phyloP scores from a whole-genome alignment of 139 green algal genomes.

The Coelastrella sp. region DNA sequence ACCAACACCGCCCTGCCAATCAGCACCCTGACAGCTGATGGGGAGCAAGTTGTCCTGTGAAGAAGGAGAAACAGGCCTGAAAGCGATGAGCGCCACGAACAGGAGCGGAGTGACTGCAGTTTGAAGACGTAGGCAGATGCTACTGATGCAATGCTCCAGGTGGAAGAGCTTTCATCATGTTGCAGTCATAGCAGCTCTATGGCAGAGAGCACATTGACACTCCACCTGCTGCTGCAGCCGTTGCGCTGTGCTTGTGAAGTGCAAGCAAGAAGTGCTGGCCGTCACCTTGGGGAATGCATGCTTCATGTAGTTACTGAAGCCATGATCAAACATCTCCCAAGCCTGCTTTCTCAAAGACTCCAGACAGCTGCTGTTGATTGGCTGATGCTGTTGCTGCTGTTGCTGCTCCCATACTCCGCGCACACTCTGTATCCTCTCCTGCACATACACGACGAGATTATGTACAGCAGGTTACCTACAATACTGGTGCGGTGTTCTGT shows the following conservation, averaged over 20 bases:
- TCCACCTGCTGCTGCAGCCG: neutral
- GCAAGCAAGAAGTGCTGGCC: neutral
- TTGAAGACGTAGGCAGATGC: too few species aligned
- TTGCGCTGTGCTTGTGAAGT: too few species aligned
- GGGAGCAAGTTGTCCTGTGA: slow-evolving; percentile 86
- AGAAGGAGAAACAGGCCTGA: too few species aligned
- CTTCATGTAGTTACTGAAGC: slow-evolving; percentile 79
- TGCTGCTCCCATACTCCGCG: slow-evolving; percentile 21
- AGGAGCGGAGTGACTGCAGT: too few species aligned
- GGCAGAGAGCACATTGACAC: too few species aligned
- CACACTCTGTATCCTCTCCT: slow-evolving; percentile 15
- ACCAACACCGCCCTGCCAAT: slow-evolving; percentile 88
- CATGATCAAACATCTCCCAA: slow-evolving; percentile 78
- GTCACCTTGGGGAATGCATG: slow-evolving; percentile 78
- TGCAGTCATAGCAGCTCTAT: neutral
- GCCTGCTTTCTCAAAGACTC: slow-evolving; percentile 61
- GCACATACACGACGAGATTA: slow-evolving; percentile 26
- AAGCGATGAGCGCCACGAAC: too few species aligned
- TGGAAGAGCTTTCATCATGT: neutral
- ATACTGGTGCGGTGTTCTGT: too few species aligned
- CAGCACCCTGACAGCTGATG: slow-evolving; percentile 74
- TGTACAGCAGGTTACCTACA: too few species aligned
- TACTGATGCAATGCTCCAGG: too few species aligned
- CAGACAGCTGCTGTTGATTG: neutral
- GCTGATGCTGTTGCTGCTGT: neutral